Percentiles rank a stretch among this genome's conserved stretches.
phyloP scores from a whole-genome alignment of 257 asterid species.

The Nicotiana sylvestris region DNA sequence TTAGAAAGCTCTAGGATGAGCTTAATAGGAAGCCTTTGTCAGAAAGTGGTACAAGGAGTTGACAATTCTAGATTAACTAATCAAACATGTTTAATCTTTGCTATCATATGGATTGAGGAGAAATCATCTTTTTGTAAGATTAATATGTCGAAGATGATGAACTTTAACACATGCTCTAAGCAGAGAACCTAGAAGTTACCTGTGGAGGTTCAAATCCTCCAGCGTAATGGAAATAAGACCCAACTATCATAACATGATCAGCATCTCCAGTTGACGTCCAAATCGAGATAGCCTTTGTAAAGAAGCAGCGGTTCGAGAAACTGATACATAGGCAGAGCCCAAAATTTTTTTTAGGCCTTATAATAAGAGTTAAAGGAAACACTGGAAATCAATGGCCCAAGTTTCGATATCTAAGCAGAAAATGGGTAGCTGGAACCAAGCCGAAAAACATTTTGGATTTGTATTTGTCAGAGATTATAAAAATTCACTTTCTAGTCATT shows the following conservation, averaged over 20 bases:
- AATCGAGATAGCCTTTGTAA: conserved; percentile 88
- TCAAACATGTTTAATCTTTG: background rate
- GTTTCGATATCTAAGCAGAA: background rate
- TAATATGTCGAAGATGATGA: background rate
- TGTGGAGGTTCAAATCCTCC: conserved; percentile 96
- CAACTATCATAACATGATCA: conserved; percentile 87
- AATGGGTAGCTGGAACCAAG: background rate
- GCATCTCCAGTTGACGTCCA: conserved; percentile 98
- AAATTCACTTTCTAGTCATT: background rate
- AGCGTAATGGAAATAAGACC: conserved; percentile 93
- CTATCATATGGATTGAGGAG: background rate
- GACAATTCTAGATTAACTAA: background rate
- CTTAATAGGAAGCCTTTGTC: background rate
- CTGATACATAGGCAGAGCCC: conserved; percentile 31
- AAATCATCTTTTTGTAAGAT: background rate
- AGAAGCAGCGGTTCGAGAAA: conserved; percentile 97
- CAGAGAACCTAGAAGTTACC: conserved; percentile 38
- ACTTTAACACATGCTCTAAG: background rate
- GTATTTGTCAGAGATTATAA: background rate
- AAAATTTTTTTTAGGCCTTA: background rate
- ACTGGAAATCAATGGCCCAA: background rate
- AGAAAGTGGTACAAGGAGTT: background rate
- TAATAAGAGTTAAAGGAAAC: background rate
- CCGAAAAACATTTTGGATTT: background rate
- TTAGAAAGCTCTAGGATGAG: background rate